Base-by-base conservation (phyloP, 225 moss, liverwort and hornwort genomes). In the Sphagnum contortum region DNA sequence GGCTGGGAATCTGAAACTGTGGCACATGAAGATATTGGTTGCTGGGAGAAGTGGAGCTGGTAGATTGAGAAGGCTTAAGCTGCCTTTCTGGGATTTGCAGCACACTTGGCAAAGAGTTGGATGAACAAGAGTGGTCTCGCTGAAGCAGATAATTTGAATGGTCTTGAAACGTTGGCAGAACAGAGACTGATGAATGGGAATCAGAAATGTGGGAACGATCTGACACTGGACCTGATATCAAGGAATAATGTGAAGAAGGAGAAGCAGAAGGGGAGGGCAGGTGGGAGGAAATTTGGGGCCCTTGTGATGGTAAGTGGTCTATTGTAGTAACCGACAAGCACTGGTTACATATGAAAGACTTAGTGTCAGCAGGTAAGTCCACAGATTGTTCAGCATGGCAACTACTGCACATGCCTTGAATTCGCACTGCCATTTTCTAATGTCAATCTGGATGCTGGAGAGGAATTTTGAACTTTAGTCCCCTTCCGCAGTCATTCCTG, bases 241-340 rank as follows among this genome's bases (percentile, higher is more conserved):
- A 61, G 44, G 74, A 70, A 57, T 55, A 76, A 64, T 68, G 72
- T 48, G 71, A 49, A 8, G 71, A 61, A 57, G 60, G 6, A 44
- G 3, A 13, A 46, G 12, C 55, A 59, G 71, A n/a, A 4, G 56
- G 59, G 45, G 66, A 72, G 45, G 72, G 29, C 29, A 29, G 29
- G 29, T 29, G 29, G 29, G 29, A 29, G 29, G 29, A 29, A 29
- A 67, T 48, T 71, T 66, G 48, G 71, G 62, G 68, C 45, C 62
- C 50, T 74, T 77, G 61, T 49, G 5, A 13, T 61, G 50, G 57
- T 49, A 68, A 65, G 68, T 50, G 63, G 66, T 29, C 63, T 46
- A 80, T 70, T 55, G 75, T 75, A 48, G 80, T 84, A 13, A 84
- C 80, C 70, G 70, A 80, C 58, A 84, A 73, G 77, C 84, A 84